Percentiles rank a stretch among this genome's conserved stretches.
Conservation (phyloP, 2,329 filamentous ascomycete genomes). For the Colletotrichum sp. region DNA sequence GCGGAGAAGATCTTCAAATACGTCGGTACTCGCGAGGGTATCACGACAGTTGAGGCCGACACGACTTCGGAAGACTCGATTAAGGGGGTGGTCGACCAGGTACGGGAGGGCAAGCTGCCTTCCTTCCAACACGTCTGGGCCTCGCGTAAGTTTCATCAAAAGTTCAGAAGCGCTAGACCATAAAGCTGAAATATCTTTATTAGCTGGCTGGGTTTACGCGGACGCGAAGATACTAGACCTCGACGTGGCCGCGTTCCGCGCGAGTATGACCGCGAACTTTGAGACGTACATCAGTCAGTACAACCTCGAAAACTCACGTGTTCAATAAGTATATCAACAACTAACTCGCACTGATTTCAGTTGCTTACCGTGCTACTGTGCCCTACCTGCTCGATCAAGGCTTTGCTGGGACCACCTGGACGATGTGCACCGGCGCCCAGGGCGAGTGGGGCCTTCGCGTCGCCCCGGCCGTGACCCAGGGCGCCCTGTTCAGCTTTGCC, state of each 20-base stretch:
- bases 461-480: constrained; percentile 35
- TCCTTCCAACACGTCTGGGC: constrained; percentile 42
- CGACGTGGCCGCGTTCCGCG: constrained; percentile 24
- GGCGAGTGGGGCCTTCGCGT: constrained; percentile 28
- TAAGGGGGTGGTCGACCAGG: constrained; percentile 34
- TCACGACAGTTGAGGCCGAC: constrained; percentile 38
- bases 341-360: constrained; percentile 19
- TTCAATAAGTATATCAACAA: fast-evolving
- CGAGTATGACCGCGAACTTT: constrained; percentile 27
- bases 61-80: constrained; percentile 34
- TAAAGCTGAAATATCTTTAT: background rate
- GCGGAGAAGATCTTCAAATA: constrained; percentile 37
- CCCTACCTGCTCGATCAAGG: constrained; percentile 33
- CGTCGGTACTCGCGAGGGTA: constrained; percentile 30
- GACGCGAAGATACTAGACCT: constrained; percentile 26
- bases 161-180: too few relatives aligned
- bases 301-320: fast-evolving
- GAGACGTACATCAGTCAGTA: constrained; percentile 36
- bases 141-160: constrained; percentile 26
- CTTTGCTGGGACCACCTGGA: constrained; percentile 31
- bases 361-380: constrained; percentile 35
- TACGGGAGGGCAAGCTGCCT: constrained; percentile 35
- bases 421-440: constrained; percentile 34
- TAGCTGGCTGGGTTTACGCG: constrained; percentile 30
- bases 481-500: constrained; percentile 39